A percentile compares a stretch with the other conserved stretches of the same genome.
These are phyloP conservation scores for Ambrosia hybrid DNA, from an alignment of 140 eudicot species.

Conservation along the genomic window DNA sequence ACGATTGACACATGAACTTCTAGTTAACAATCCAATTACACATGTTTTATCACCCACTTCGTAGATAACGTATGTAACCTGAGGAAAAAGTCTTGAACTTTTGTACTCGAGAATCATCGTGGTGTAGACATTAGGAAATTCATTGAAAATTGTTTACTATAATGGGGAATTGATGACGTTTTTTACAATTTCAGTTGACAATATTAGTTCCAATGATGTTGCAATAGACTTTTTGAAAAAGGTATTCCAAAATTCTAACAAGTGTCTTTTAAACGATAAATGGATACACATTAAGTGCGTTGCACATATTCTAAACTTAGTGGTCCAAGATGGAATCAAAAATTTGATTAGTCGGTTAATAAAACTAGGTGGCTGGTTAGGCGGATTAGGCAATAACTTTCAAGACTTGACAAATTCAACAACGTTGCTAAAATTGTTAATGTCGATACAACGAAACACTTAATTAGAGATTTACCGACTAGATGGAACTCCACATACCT, in stretches of 20 bases:
- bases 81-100: too few species aligned
- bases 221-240: background rate
- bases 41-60: too few species aligned
- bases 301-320: background rate
- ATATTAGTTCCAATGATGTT: background rate
- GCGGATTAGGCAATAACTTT: background rate
- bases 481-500: background rate
- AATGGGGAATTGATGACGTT: background rate
- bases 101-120: too few species aligned
- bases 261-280: background rate
- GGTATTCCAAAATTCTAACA: background rate
- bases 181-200: background rate
- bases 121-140: too few species aligned
- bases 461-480: background rate
- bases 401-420: background rate
- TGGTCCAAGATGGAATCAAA: conserved; percentile 7
- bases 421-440: background rate
- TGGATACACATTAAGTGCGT: background rate
- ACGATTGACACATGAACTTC: too few species aligned
- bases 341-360: background rate
- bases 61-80: too few species aligned
- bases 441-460: background rate
- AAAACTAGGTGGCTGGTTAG: background rate
- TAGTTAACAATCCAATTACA: too few species aligned
- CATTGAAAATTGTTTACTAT: too few species aligned